Evolutionary conservation across 2,329 filamentous ascomycete species (phyloP).

Genomic region (Claviceps sp.): DNA sequence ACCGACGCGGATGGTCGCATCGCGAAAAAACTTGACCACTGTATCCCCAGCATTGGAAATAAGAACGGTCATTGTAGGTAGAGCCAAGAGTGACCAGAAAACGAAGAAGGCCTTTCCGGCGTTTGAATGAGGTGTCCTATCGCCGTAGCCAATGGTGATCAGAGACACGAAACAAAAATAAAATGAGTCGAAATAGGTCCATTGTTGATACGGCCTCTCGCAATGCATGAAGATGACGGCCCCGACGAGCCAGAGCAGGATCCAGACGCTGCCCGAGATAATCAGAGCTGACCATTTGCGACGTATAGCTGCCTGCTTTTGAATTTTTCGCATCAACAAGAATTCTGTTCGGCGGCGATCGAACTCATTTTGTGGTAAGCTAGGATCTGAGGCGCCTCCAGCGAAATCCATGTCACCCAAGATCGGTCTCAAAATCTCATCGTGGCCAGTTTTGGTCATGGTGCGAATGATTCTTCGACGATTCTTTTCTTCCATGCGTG

Average conservation of each 20-base stretch:
- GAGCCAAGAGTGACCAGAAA: slow-evolving; percentile 77
- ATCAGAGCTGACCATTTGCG: slow-evolving; percentile 63
- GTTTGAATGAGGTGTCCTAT: slow-evolving; percentile 63
- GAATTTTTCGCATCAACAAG: slow-evolving; percentile 68
- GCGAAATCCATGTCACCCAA: slow-evolving; percentile 8
- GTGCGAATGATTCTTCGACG: slow-evolving; percentile 33
- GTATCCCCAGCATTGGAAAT: slow-evolving; percentile 78
- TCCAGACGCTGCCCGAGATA: slow-evolving; percentile 54
- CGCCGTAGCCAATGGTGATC: slow-evolving; percentile 79
- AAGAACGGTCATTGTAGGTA: slow-evolving; percentile 80
- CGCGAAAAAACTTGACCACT: slow-evolving; percentile 49
- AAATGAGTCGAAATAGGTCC: slow-evolving; percentile 68
- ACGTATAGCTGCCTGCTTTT: slow-evolving; percentile 47
- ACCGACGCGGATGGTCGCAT: slow-evolving; percentile 41
- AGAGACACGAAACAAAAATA: slow-evolving; percentile 81
- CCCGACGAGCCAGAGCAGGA: slow-evolving; percentile 67
- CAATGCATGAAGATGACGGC: slow-evolving; percentile 55
- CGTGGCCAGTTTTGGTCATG: slow-evolving; percentile 31
- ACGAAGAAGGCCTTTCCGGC: slow-evolving; percentile 77
- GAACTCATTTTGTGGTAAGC: slow-evolving; percentile 27
- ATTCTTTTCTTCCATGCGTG: slow-evolving; percentile 47
- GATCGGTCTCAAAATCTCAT: slow-evolving; percentile 37
- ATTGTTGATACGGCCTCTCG: slow-evolving; percentile 40
- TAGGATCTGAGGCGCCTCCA: slow-evolving; percentile 5
- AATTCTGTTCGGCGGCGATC: slow-evolving; percentile 59